phyloP scores from a whole-genome alignment of 306 rosid genomes.

The Trichosanthes truncata region DNA sequence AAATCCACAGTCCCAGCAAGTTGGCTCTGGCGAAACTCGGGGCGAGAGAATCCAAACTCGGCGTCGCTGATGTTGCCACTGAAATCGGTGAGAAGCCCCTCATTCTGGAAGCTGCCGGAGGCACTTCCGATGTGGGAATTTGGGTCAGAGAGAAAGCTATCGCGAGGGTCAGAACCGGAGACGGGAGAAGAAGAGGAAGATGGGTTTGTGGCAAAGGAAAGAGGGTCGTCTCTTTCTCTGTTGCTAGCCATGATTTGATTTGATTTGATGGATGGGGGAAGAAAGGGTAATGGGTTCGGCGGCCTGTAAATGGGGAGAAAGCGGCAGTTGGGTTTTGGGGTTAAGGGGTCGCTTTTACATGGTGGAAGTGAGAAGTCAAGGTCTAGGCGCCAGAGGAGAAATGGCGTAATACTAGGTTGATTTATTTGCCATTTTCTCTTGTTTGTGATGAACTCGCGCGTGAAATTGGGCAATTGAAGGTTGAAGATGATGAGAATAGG shows the following conservation, averaged over 20 bases:
- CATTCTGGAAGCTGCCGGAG: constrained; percentile 88
- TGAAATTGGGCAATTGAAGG: not conserved
- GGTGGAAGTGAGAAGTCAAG: not conserved
- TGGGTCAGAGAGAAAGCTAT: constrained; percentile 66
- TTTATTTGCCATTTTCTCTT: not conserved
- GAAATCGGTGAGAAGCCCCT: constrained; percentile 31
- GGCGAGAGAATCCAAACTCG: constrained; percentile 64
- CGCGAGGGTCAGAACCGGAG: constrained; percentile 63
- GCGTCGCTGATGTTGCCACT: constrained; percentile 22
- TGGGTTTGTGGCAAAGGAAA: constrained; percentile 44
- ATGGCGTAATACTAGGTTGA: not conserved
- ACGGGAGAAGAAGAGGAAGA: constrained; percentile 77
- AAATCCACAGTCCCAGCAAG: constrained; percentile 76
- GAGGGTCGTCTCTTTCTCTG: constrained; percentile 58
- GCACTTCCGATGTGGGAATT: constrained; percentile 41
- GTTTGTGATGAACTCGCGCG: not conserved
- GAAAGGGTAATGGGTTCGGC: not conserved
- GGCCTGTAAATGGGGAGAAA: not conserved
- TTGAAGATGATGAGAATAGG: not conserved
- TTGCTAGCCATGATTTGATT: constrained; percentile 29
- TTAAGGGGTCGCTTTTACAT: not conserved
- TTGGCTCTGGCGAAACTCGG: constrained; percentile 47
- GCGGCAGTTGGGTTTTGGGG: not conserved
- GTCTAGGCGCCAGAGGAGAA: not conserved
- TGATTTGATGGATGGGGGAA: not conserved